Percentiles rank a stretch among this genome's conserved stretches.
Conservation (phyloP, 495 filamentous ascomycete species). For the Aspergillus leporis region DNA sequence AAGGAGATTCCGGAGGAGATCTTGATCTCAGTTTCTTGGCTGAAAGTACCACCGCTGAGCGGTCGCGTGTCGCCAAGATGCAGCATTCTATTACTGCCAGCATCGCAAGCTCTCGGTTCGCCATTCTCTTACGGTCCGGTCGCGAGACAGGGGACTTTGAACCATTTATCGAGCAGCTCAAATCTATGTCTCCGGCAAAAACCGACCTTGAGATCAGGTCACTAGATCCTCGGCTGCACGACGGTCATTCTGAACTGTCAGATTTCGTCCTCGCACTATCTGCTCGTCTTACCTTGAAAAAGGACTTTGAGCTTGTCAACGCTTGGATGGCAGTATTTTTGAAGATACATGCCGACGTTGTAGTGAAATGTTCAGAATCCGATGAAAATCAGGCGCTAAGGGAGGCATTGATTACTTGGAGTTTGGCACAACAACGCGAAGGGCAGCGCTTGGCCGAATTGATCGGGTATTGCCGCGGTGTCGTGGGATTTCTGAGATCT, state of each 20-base stretch:
- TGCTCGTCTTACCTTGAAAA: constrained; percentile 57
- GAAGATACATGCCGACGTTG: constrained; percentile 66
- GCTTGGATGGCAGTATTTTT: constrained; percentile 96
- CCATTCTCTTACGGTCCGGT: constrained; percentile 50
- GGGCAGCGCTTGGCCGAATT: constrained; percentile 68
- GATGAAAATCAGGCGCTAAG: constrained; percentile 46
- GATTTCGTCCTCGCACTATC: constrained; percentile 78
- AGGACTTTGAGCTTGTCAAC: constrained; percentile 90
- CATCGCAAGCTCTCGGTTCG: constrained; percentile 51
- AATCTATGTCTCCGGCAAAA: constrained; percentile 72
- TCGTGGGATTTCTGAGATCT: constrained; percentile 84
- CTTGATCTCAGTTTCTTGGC: constrained; percentile 41
- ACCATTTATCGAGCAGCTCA: constrained; percentile 71
- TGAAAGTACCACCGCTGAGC: constrained; percentile 26
- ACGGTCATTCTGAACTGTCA: constrained; percentile 54
- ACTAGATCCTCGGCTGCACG: constrained; percentile 51
- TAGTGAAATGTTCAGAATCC: constrained; percentile 46
- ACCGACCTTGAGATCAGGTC: constrained; percentile 89
- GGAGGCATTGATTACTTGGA: constrained; percentile 62
- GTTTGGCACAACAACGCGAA: constrained; percentile 64
- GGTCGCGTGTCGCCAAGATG: constrained; percentile 55
- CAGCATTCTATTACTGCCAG: constrained; percentile 24
- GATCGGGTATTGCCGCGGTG: constrained; percentile 83
- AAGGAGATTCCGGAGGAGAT: constrained; percentile 23
- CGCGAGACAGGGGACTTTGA: constrained; percentile 47